These are phyloP conservation scores for Fonsecaea pedrosoi DNA, from an alignment of 2,329 filamentous ascomycete species.

Conservation along the genomic window DNA sequence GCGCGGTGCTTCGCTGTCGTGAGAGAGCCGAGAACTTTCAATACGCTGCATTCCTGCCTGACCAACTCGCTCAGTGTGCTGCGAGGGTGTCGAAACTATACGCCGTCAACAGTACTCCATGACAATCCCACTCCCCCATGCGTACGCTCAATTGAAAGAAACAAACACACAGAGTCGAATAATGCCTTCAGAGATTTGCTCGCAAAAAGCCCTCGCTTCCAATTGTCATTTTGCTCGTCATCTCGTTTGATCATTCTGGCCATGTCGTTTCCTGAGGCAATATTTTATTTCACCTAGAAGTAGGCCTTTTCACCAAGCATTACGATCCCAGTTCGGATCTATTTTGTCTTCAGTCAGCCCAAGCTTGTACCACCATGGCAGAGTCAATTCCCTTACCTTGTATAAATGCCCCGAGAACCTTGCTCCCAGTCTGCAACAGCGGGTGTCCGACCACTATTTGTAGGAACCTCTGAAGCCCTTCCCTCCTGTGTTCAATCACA, in stretches of 20 bases:
- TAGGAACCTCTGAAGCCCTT: constrained; percentile 91
- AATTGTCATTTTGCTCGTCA: constrained; percentile 13
- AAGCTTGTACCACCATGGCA: neutral
- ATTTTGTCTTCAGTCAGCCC: constrained; percentile 10
- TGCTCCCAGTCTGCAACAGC: constrained; percentile 94
- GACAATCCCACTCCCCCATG: neutral
- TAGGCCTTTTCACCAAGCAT: constrained; percentile 69
- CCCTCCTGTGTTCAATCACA: constrained; percentile 91
- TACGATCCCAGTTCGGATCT: constrained; percentile 78
- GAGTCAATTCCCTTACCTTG: constrained; percentile 70
- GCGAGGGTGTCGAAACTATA: neutral
- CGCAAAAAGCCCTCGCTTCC: constrained; percentile 7
- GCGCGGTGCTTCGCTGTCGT: neutral
- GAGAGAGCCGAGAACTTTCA: neutral
- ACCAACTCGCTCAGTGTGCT: neutral
- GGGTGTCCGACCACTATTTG: constrained; percentile 98
- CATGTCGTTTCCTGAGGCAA: constrained; percentile 6
- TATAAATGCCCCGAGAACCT: constrained; percentile 94
- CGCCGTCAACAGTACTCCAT: neutral
- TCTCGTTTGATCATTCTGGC: constrained; percentile 15
- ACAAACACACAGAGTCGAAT: constrained; percentile 4
- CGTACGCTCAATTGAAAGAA: neutral
- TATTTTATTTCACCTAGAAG: neutral
- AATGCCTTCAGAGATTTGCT: neutral
- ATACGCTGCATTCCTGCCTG: neutral